These are phyloP conservation scores for Aristolochia californica DNA, from an alignment of 164 flowering plant genomes.

Conservation along the genomic window DNA sequence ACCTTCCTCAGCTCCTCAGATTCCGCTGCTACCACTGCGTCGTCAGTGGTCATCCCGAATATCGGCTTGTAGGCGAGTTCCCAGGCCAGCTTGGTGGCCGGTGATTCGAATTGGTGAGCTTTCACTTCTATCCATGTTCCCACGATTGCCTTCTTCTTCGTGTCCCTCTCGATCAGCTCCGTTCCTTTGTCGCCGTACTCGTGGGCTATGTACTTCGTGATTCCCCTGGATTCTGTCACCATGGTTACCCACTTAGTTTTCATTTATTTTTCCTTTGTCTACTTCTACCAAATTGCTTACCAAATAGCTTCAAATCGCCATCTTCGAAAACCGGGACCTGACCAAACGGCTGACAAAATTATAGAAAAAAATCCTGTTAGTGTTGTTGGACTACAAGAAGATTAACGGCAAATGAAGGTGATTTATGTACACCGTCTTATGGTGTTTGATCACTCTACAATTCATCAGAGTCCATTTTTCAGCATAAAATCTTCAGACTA, in stretches of 20 bases:
- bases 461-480: no score
- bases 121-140: conserved; percentile 58
- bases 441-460: no score
- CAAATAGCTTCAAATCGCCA: conserved; percentile 54
- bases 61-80: conserved; percentile 30
- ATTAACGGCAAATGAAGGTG: background rate
- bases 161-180: conserved; percentile 3
- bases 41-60: conserved; percentile 27
- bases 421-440: no score
- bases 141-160: conserved; percentile 9
- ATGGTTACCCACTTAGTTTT: background rate
- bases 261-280: background rate
- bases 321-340: conserved; percentile 28
- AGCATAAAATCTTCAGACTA: background rate
- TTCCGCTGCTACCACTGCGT: conserved; percentile 19
- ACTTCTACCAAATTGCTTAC: conserved; percentile 12
- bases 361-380: background rate
- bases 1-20: conserved; percentile 38
- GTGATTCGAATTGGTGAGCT: conserved; percentile 40
- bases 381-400: background rate
- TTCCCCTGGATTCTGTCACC: conserved; percentile 15
- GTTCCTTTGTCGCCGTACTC: conserved; percentile 9
- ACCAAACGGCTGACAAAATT: conserved; percentile 13
- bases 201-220: conserved; percentile 9
- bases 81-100: conserved; percentile 25